phyloP scores from a whole-genome alignment of 805 yeast species.

The Pichia nanzhaoensis region DNA sequence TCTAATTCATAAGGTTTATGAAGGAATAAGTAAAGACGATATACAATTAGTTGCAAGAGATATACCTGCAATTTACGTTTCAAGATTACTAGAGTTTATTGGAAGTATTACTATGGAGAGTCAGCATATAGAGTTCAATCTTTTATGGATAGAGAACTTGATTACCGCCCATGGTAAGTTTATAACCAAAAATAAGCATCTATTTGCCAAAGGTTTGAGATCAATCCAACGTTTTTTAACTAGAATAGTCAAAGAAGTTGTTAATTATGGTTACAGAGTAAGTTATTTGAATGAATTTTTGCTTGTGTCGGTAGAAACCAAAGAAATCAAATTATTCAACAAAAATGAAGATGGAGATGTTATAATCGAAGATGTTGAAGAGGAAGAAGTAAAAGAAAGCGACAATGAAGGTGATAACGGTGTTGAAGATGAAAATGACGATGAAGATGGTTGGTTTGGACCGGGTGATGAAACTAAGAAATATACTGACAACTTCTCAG shows the following conservation, averaged over 20 bases:
- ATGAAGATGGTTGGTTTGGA: conserved; percentile 31
- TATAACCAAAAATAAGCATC: conserved; percentile 54
- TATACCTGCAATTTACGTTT: conserved; percentile 71
- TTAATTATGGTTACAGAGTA: conserved; percentile 45
- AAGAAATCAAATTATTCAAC: conserved; percentile 13
- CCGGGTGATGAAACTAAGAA: conserved; percentile 25
- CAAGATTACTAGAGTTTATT: conserved; percentile 59
- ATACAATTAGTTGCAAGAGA: conserved; percentile 59
- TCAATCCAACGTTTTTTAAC: conserved; percentile 70
- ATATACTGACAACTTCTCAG: conserved; percentile 29
- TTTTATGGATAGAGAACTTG: conserved; percentile 72
- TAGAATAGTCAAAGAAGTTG: conserved; percentile 70
- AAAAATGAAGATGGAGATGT: conserved; percentile 25
- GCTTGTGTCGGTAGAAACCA: conserved; percentile 18
- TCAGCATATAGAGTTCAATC: conserved; percentile 77
- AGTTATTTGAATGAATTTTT: conserved; percentile 51
- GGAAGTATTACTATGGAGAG: conserved; percentile 62
- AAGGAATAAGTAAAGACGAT: conserved; percentile 63
- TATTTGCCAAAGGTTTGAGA: conserved; percentile 58
- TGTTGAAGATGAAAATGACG: conserved; percentile 30
- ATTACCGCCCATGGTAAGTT: conserved; percentile 71
- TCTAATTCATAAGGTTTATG: conserved; percentile 67
- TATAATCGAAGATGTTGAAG: conserved; percentile 24
- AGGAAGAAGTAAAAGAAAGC: conserved; percentile 21
- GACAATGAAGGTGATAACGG: conserved; percentile 27